These are phyloP conservation scores for Pseudovirgaria hyperparasitica DNA, from an alignment of 2,329 filamentous ascomycete genomes.

Conservation along the genomic window DNA sequence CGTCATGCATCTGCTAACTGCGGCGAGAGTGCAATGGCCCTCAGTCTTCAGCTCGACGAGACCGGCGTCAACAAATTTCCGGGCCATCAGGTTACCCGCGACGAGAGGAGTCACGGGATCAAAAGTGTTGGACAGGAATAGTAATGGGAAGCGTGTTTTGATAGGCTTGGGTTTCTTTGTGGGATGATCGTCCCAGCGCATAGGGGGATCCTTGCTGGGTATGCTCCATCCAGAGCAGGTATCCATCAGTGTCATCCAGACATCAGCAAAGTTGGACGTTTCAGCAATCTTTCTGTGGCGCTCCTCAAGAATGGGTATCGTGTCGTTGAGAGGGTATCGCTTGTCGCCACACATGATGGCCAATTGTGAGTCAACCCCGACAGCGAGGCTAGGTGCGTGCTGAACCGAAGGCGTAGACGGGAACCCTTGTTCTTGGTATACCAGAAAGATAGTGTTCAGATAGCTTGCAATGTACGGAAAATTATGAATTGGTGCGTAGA, in stretches of 20 bases:
- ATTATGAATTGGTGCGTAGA: slow-evolving; percentile 21
- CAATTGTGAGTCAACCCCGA: slow-evolving; percentile 1
- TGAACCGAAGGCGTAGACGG: too few relatives aligned
- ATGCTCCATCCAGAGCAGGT: slow-evolving; percentile 2
- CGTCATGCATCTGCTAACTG: too few relatives aligned
- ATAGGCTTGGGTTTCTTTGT: neutral
- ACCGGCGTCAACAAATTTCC: too few relatives aligned
- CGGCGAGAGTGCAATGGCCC: too few relatives aligned
- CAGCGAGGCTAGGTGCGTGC: neutral
- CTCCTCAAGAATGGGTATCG: neutral
- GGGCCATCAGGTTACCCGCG: too few relatives aligned
- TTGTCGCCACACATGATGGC: slow-evolving; percentile 3
- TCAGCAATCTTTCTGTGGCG: neutral
- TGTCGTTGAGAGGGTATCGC: slow-evolving; percentile 3
- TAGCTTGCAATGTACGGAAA: slow-evolving; percentile 26
- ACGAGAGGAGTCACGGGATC: slow-evolving; percentile 43
- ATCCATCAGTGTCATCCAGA: slow-evolving; percentile 1
- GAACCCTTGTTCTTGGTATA: too few relatives aligned
- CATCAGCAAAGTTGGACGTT: neutral
- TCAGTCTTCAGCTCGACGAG: too few relatives aligned
- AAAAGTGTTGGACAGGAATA: slow-evolving; percentile 40
- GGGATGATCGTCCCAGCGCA: slow-evolving; percentile 2
- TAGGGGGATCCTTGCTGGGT: neutral
- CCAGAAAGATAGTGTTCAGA: too few relatives aligned
- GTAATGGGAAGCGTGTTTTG: slow-evolving; percentile 24